Evolutionary conservation across 2,329 filamentous ascomycete genomes (phyloP).

Genomic region (Colletotrichum euphorbiae): DNA sequence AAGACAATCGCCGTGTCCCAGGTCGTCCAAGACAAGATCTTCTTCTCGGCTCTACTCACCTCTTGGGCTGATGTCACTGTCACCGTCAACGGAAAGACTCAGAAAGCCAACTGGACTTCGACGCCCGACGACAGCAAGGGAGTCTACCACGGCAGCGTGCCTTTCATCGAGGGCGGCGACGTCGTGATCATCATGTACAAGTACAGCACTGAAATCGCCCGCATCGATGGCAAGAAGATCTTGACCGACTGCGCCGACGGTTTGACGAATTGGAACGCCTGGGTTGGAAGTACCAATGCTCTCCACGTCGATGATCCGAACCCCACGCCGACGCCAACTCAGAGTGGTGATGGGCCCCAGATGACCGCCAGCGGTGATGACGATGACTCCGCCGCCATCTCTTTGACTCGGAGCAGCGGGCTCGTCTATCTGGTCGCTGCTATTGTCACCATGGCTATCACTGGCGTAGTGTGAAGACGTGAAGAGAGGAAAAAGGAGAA

Average conservation of each 20-base stretch:
- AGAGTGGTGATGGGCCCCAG: constrained; percentile 24
- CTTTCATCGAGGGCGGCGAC: constrained; percentile 44
- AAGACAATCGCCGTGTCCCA: constrained; percentile 37
- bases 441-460: neutral
- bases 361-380: constrained; percentile 5
- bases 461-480: constrained; percentile 1
- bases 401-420: neutral
- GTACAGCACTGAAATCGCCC: constrained; percentile 32
- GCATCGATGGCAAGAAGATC: constrained; percentile 33
- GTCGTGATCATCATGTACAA: constrained; percentile 50
- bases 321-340: constrained; percentile 31
- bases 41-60: constrained; percentile 43
- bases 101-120: constrained; percentile 39
- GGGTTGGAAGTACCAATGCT: constrained; percentile 32
- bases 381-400: neutral
- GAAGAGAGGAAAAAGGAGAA: too few relatives aligned
- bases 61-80: constrained; percentile 43
- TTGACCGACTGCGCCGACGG: constrained; percentile 19
- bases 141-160: constrained; percentile 47
- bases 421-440: neutral
- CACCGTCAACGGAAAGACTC: constrained; percentile 43
- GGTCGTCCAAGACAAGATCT: constrained; percentile 43
- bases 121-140: constrained; percentile 41
- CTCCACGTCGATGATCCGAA: constrained; percentile 33
- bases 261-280: constrained; percentile 41